Conservation (phyloP, 768 basidiomycete genomes). For the Leccinum barrowsii region DNA sequence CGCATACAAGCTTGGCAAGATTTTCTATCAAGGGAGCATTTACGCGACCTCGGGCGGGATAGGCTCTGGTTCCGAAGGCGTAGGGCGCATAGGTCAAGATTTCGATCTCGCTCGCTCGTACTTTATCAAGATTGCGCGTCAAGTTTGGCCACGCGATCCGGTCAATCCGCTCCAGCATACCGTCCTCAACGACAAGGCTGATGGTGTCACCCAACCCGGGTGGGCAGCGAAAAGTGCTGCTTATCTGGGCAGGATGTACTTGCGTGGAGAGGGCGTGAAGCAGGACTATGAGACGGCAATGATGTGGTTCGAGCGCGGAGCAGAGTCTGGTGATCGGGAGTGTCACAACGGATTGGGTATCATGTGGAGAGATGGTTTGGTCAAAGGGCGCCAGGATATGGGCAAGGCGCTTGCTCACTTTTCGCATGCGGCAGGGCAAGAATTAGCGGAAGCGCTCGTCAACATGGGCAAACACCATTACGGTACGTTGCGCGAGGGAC, state of each 20-base stretch:
- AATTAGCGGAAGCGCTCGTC: conserved; percentile 89
- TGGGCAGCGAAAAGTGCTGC: conserved; percentile 78
- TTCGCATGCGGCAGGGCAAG: conserved; percentile 74
- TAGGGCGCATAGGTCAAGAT: conserved; percentile 81
- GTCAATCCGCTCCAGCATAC: conserved; percentile 46
- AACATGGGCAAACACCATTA: conserved; percentile 83
- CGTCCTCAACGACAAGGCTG: conserved; percentile 44
- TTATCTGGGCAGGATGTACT: conserved; percentile 89
- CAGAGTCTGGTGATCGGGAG: conserved; percentile 78
- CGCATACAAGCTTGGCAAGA: conserved; percentile 89
- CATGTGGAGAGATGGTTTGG: conserved; percentile 85
- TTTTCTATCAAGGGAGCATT: conserved; percentile 94
- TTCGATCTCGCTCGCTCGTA: conserved; percentile 75
- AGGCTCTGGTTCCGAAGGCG: conserved; percentile 87
- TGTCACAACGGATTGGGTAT: conserved; percentile 88
- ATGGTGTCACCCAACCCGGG: conserved; percentile 48
- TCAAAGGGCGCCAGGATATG: conserved; percentile 63
- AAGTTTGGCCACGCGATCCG: conserved; percentile 86
- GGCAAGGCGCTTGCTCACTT: conserved; percentile 68
- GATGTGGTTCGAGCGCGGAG: conserved; percentile 93
- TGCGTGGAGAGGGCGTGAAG: conserved; percentile 90
- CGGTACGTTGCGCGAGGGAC: conserved; percentile 34
- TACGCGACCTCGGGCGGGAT: conserved; percentile 78
- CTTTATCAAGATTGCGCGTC: conserved; percentile 79
- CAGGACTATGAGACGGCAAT: conserved; percentile 71